Conservation (phyloP, 306 rosid genomes). For the Sophora flavescens region DNA sequence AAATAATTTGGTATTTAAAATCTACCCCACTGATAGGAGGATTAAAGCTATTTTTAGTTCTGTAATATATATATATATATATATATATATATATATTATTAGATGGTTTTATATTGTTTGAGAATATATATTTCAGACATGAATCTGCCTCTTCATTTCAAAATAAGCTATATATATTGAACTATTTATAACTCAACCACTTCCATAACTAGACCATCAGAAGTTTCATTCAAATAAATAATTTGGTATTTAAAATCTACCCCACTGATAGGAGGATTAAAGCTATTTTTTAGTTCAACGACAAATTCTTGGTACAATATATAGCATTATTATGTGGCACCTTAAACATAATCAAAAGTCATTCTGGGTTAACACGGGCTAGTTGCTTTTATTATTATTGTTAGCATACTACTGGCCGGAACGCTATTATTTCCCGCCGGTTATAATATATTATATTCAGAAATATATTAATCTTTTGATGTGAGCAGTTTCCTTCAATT, state of each 20-base stretch:
- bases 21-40: neutral
- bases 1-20: constrained; percentile 19
- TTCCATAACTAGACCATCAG: neutral
- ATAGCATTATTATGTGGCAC: neutral
- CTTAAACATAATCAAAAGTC: constrained; percentile 10
- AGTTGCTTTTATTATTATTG: no score
- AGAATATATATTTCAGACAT: neutral
- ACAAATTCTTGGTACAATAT: neutral
- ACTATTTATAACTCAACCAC: constrained; percentile 3
- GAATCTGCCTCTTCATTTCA: constrained; percentile 7
- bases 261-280: neutral
- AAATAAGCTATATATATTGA: neutral
- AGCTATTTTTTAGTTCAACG: neutral
- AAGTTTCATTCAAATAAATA: constrained; percentile 34
- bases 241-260: constrained; percentile 9
- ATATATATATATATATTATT: no score
- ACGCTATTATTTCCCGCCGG: no score
- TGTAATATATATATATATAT: no score
- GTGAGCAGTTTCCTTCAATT: no score
- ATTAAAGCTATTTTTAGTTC: neutral
- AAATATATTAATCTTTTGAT: no score
- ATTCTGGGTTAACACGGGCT: no score
- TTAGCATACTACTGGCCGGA: no score
- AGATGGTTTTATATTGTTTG: no score
- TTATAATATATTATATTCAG: no score